These are phyloP conservation scores for Ascochyta rabiei DNA, from an alignment of 2,329 filamentous ascomycete genomes.

Conservation along the genomic window DNA sequence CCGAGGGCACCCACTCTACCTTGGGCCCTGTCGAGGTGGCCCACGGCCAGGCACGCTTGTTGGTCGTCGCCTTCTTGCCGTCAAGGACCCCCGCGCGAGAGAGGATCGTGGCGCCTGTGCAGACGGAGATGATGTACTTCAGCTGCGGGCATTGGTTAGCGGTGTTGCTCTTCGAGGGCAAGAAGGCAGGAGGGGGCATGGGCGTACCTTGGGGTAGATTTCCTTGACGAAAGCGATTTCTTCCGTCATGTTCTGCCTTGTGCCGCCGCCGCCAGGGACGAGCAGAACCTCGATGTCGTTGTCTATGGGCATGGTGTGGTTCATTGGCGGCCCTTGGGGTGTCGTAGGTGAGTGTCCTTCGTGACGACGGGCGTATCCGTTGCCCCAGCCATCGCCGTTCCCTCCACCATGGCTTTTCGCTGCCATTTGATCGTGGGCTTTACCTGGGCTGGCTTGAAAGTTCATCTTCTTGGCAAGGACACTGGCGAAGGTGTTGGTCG, in stretches of 20 bases:
- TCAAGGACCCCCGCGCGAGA: slow-evolving; percentile 66
- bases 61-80: slow-evolving; percentile 66
- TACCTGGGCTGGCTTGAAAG: not conserved
- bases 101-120: slow-evolving; percentile 66
- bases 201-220: slow-evolving; percentile 54
- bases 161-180: not conserved
- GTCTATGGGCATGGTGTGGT: slow-evolving; percentile 4
- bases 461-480: slow-evolving; percentile 42
- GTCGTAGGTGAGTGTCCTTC: slow-evolving; percentile 5
- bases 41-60: slow-evolving; percentile 62
- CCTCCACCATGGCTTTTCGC: not conserved
- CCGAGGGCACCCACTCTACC: slow-evolving; percentile 61
- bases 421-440: slow-evolving; percentile 4
- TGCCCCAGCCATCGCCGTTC: slow-evolving; percentile 11
- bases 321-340: slow-evolving; percentile 2
- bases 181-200: slow-evolving; percentile 22
- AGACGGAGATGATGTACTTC: slow-evolving; percentile 67
- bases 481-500: slow-evolving; percentile 60
- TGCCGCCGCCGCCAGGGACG: slow-evolving; percentile 67
- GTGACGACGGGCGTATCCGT: slow-evolving; percentile 14
- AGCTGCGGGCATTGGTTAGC: slow-evolving; percentile 10
- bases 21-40: slow-evolving; percentile 55
- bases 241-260: slow-evolving; percentile 36
- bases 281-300: slow-evolving; percentile 65
- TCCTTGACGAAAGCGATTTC: slow-evolving; percentile 57